phyloP scores from a whole-genome alignment of 768 basidiomycete genomes.

The Boletus sp. region DNA sequence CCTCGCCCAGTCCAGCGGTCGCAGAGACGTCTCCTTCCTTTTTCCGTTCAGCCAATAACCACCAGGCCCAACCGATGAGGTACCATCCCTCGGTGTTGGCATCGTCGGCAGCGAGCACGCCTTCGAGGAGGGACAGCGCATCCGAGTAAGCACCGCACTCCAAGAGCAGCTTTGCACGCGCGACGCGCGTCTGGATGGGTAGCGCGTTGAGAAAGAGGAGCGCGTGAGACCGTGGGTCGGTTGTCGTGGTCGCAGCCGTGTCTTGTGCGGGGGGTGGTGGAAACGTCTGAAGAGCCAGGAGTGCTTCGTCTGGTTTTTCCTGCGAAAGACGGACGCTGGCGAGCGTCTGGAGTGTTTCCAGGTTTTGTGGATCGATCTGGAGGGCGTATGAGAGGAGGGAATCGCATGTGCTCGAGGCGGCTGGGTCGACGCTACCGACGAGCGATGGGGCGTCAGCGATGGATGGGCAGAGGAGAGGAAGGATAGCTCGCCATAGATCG shows the following conservation, averaged over 20 bases:
- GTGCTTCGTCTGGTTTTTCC: slow-evolving; percentile 75
- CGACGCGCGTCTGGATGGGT: slow-evolving; percentile 69
- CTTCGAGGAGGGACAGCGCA: slow-evolving; percentile 73
- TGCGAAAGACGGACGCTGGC: slow-evolving; percentile 90
- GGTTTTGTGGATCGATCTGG: slow-evolving; percentile 66
- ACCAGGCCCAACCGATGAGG: slow-evolving; percentile 92
- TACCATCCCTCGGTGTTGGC: slow-evolving; percentile 92
- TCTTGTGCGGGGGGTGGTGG: slow-evolving; percentile 16
- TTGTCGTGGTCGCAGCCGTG: neutral
- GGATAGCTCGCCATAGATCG: slow-evolving; percentile 70
- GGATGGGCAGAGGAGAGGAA: neutral
- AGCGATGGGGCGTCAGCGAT: neutral
- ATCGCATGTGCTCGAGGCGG: slow-evolving; percentile 81
- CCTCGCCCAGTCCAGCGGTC: slow-evolving; percentile 31
- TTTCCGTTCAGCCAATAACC: slow-evolving; percentile 72
- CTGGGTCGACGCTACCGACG: slow-evolving; percentile 66
- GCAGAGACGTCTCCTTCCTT: slow-evolving; percentile 49
- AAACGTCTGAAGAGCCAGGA: slow-evolving; percentile 33
- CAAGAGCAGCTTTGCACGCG: slow-evolving; percentile 77
- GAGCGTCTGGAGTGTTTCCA: slow-evolving; percentile 75
- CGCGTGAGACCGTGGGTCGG: slow-evolving; percentile 36
- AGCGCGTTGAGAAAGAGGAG: slow-evolving; percentile 21
- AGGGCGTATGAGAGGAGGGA: slow-evolving; percentile 70
- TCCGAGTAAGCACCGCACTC: slow-evolving; percentile 70
- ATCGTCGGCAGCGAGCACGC: slow-evolving; percentile 77